Base-by-base conservation (phyloP, 345 rosid genomes). In the Eucalyptus microcorys region DNA sequence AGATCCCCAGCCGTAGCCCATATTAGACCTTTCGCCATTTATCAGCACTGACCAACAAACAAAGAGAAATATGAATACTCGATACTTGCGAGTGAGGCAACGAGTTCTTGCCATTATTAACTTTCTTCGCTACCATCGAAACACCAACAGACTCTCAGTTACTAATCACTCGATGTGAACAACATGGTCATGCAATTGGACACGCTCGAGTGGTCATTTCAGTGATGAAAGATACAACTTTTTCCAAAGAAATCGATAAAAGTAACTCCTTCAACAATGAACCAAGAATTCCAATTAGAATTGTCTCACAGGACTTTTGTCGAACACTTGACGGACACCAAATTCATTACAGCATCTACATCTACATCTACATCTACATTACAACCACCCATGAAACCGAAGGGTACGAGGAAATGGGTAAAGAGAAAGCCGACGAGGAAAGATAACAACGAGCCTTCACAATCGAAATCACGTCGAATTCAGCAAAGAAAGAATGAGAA, bases 1-100 rank as follows among this genome's bases (percentile, higher is more conserved):
- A 92, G 53, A 88, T 93, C 94, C 88, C 92, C 94, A 5, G 91
- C 88, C 10, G 94, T 90, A 14, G 93, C 95, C 94, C 93, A 93
- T 88, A 94, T 87, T 34, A 94, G 88, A 87, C 93, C 93, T 49
- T 87, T 89, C 22, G 86, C 91, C 91, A 88, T 89, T 2, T 89
- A 49, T 30, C 84, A 26, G 81, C 45, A n/a, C 50, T 26, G 64
- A 80, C 40, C 86, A 59, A 48, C 86, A 43, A 59, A 49, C 34
- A 34, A 53, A 76, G 76, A 52, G 26, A 85, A n/a, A 43, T 22
- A 61, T 37, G 53, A 21, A 30, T 30, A 64, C 21, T 47, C 27
- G 8, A 87, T 15, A 26, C 85, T 47, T 2, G 2, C 12, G 83
- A 10, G 55, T 48, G 87, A 49, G 40, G 32, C 53, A 49, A 52